These are phyloP conservation scores for Apiosordaria backusii DNA, from an alignment of 495 filamentous ascomycete species.

Conservation along the genomic window DNA sequence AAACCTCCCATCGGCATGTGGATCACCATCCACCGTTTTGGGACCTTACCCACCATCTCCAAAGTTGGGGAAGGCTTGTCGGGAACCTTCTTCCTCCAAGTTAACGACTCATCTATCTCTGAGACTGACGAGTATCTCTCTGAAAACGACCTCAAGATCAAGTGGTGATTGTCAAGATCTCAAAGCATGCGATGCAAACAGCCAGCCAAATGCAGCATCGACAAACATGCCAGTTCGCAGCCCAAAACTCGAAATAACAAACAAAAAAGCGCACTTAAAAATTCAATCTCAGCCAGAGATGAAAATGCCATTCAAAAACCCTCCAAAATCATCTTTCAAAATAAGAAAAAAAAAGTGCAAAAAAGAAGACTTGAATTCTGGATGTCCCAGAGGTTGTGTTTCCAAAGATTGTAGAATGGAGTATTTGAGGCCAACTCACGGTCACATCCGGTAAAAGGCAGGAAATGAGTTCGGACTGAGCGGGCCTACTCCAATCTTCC, in stretches of 20 bases:
- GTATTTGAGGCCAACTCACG: constrained; percentile 39
- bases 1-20: background rate
- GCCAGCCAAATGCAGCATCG: too few species aligned
- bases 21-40: background rate
- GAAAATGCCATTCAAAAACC: background rate
- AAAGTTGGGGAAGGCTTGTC: background rate
- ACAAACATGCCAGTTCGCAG: background rate
- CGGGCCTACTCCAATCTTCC: constrained; percentile 28
- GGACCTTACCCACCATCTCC: background rate
- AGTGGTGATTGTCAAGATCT: too few species aligned
- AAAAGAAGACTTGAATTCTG: constrained; percentile 35
- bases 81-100: background rate
- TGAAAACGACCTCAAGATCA: too few species aligned
- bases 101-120: too few species aligned
- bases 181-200: too few species aligned
- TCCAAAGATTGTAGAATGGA: constrained; percentile 38
- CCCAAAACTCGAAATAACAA: background rate
- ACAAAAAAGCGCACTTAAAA: background rate
- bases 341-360: constrained; percentile 13
- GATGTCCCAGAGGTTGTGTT: constrained; percentile 29
- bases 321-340: background rate
- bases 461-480: constrained; percentile 40
- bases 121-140: too few species aligned
- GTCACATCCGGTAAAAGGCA: constrained; percentile 43
- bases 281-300: background rate